These are phyloP conservation scores for Rhododendron ferrugineum DNA, from an alignment of 148 eudicot species.

Conservation along the genomic window DNA sequence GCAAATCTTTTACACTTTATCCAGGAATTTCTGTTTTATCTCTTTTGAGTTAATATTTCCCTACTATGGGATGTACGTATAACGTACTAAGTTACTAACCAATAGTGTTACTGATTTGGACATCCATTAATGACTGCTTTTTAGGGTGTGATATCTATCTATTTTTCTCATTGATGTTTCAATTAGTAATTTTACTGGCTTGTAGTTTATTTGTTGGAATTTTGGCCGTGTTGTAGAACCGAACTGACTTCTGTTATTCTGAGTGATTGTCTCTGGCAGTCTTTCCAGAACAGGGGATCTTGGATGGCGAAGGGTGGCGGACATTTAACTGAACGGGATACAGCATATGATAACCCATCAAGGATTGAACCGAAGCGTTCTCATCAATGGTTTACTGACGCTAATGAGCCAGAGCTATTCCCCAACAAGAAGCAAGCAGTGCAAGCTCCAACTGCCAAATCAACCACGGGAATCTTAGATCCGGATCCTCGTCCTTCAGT, in stretches of 20 bases:
- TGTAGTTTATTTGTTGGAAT: background rate
- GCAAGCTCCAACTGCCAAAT: slow-evolving; percentile 26
- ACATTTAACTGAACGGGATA: slow-evolving; percentile 28
- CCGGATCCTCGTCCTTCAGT: slow-evolving; percentile 28
- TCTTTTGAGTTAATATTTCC: background rate
- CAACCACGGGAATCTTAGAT: slow-evolving; percentile 20
- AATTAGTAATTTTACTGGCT: background rate
- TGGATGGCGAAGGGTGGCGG: slow-evolving; percentile 42
- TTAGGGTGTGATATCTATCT: background rate
- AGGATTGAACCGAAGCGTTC: slow-evolving; percentile 37
- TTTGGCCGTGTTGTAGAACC: background rate
- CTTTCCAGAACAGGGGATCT: slow-evolving; percentile 43
- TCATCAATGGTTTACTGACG: slow-evolving; percentile 42
- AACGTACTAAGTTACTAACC: background rate
- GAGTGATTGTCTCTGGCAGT: slow-evolving; percentile 15
- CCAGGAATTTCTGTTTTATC: background rate
- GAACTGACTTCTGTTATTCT: background rate
- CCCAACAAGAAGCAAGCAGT: slow-evolving; percentile 51
- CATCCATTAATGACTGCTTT: background rate
- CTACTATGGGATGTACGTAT: background rate
- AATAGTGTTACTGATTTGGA: background rate
- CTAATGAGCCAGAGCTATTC: slow-evolving; percentile 39
- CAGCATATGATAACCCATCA: slow-evolving; percentile 30
- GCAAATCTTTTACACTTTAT: background rate
- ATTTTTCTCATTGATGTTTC: background rate